phyloP scores from a whole-genome alignment of 108 stramenopile genomes.

The Nannochloropsis gaditana region DNA sequence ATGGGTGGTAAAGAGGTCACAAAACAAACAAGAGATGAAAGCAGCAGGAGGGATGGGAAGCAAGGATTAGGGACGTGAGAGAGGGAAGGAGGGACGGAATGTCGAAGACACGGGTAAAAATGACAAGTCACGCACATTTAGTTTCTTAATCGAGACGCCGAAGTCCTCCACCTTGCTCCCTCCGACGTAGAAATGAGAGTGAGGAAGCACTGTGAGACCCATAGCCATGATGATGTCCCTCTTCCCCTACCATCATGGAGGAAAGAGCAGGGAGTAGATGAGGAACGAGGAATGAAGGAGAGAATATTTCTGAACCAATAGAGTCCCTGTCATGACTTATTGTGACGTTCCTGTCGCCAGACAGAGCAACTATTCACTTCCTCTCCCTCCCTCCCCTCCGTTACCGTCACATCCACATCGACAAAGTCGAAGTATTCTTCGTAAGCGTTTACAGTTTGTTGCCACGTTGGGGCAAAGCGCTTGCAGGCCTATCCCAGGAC shows the following conservation, averaged over 20 bases:
- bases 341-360: too few species aligned
- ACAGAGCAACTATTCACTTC: background rate
- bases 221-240: background rate
- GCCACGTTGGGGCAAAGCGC: background rate
- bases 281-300: too few species aligned
- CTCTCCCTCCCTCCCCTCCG: background rate
- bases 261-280: too few species aligned
- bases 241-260: background rate
- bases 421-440: background rate
- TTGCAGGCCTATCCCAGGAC: background rate
- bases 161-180: slow-evolving; percentile 2
- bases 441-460: background rate
- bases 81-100: background rate
- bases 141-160: background rate
- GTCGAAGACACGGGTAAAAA: background rate
- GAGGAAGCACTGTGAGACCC: background rate
- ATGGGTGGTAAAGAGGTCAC: too few species aligned
- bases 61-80: background rate
- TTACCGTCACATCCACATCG: background rate
- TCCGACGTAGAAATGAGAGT: background rate
- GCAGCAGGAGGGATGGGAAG: background rate
- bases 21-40: too few species aligned
- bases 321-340: too few species aligned
- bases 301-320: too few species aligned
- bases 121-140: background rate